A percentile compares a stretch with the other conserved stretches of the same genome.
Conservation (phyloP, 495 filamentous ascomycete species). For the Elaphomyces granulatus region DNA sequence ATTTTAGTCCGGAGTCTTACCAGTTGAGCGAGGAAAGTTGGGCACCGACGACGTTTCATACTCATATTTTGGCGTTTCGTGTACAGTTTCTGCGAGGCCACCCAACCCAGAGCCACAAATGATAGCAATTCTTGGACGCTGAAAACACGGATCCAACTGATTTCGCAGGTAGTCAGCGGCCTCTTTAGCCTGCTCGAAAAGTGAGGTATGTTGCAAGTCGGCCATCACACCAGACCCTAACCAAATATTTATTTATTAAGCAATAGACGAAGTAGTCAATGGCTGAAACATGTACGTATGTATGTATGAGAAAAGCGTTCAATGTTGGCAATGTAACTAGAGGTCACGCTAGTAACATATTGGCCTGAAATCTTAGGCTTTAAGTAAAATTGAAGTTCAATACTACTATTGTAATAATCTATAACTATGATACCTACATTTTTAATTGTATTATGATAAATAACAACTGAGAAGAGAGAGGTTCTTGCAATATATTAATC, state of each 20-base stretch:
- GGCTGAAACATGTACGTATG: too few relatives aligned
- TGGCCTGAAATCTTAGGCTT: too few relatives aligned
- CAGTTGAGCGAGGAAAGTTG: slow-evolving; percentile 49
- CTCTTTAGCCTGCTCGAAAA: slow-evolving; percentile 26
- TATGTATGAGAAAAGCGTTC: too few relatives aligned
- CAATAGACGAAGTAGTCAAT: too few relatives aligned
- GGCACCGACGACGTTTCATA: slow-evolving; percentile 49
- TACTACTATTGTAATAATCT: too few relatives aligned
- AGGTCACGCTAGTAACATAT: too few relatives aligned
- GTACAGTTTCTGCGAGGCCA: slow-evolving; percentile 46
- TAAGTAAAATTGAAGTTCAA: too few relatives aligned
- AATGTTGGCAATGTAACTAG: too few relatives aligned
- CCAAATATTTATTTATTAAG: not conserved
- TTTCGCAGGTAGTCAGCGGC: slow-evolving; percentile 24
- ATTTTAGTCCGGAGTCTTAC: slow-evolving; percentile 34
- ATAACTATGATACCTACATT: too few relatives aligned
- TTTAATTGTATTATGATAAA: too few relatives aligned
- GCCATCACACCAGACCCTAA: slow-evolving; percentile 1
- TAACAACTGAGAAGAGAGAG: too few relatives aligned
- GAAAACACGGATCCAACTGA: slow-evolving; percentile 30
- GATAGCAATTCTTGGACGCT: slow-evolving; percentile 47
- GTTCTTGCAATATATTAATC: too few relatives aligned
- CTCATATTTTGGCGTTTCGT: slow-evolving; percentile 37
- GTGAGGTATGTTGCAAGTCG: slow-evolving; percentile 2
- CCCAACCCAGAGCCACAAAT: slow-evolving; percentile 64